Base-by-base conservation (phyloP, 2,329 filamentous ascomycete genomes). In the Diaporthe vaccinii region DNA sequence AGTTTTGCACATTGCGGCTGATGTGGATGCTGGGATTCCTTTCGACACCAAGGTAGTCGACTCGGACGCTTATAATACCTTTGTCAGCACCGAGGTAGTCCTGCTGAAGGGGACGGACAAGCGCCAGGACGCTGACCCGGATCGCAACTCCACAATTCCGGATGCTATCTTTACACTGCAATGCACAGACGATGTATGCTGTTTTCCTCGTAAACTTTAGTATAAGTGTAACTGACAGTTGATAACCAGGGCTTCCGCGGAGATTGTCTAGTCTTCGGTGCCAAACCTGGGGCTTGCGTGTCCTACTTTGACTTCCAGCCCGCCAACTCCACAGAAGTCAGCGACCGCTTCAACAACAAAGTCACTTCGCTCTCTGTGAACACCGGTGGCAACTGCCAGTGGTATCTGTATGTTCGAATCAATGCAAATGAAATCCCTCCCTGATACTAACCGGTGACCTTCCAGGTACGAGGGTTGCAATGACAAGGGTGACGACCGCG, bases 321-420 rank as follows among this genome's bases (percentile, higher is more conserved):
- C 3, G 49, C 34, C 49, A 55, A 69, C 49, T 69, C 65, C 14
- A 69, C 65, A 25, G 34, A 55, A 55, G 7, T 69, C 34, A 69
- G 46, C 49, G 65, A 69, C 49, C 46, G 65, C 15, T 69, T 69
- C 34, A 69, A 69, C 34, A 69, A 69, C 49, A 69, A 69, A 12
- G 34, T 69, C 49, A 55, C 46, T 25, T 69, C 65, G 10, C 9
- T 69, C 17, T 55, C 46, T 2, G 46, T 55, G 46, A 69, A 69
- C 49, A 69, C 65, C 8, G 65, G 65, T 20, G 65, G 65, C 4
- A 22, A 55, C 3, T 69, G 65, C 49, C 46, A 55, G 46, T 69
- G 65, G 65, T 55, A 69, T 3, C n/a, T 69, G 65, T 69, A 55
- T 7, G 65, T 36, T 39, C 31, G 2, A 53, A n/a, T 1, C 8